Evolutionary conservation across 352 stramenopile species (phyloP).

Genomic region (Phytophthora nicotianae): DNA sequence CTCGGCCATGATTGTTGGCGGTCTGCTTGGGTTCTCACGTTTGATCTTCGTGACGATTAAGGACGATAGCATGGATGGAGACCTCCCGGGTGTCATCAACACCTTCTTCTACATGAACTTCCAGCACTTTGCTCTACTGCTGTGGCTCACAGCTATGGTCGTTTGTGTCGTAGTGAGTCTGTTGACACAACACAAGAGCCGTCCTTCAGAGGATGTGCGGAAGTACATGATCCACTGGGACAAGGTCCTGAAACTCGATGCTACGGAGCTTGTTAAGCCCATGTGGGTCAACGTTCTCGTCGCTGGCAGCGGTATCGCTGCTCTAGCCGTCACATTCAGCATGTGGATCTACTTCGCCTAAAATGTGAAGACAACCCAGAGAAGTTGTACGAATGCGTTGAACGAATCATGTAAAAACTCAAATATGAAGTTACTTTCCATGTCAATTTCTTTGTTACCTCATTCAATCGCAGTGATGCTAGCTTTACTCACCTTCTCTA

Average conservation of each 20-base stretch:
- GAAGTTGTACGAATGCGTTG: slow-evolving; percentile 15
- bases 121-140: slow-evolving; percentile 65
- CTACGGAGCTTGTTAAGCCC: slow-evolving; percentile 52
- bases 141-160: slow-evolving; percentile 52
- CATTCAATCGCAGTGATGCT: slow-evolving; percentile 7
- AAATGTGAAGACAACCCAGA: slow-evolving; percentile 1
- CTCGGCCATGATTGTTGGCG: slow-evolving; percentile 53
- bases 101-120: slow-evolving; percentile 80
- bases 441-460: slow-evolving; percentile 3
- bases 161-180: slow-evolving; percentile 63
- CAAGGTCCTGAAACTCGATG: slow-evolving; percentile 58
- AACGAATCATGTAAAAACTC: slow-evolving; percentile 24
- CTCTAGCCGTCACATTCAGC: slow-evolving; percentile 51
- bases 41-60: slow-evolving; percentile 67
- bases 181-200: slow-evolving; percentile 47
- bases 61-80: slow-evolving; percentile 45
- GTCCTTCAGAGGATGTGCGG: slow-evolving; percentile 36
- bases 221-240: slow-evolving; percentile 63
- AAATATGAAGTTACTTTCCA: slow-evolving; percentile 24
- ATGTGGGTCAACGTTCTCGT: slow-evolving; percentile 55
- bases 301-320: slow-evolving; percentile 43
- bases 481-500: slow-evolving; percentile 10
- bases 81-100: slow-evolving; percentile 47
- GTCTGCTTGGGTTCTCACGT: slow-evolving; percentile 49
- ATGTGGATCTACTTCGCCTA: slow-evolving; percentile 64